A percentile compares a stretch with the other conserved stretches of the same genome.
These are phyloP conservation scores for Durio zibethinus DNA, from an alignment of 345 rosid species.

Conservation along the genomic window DNA sequence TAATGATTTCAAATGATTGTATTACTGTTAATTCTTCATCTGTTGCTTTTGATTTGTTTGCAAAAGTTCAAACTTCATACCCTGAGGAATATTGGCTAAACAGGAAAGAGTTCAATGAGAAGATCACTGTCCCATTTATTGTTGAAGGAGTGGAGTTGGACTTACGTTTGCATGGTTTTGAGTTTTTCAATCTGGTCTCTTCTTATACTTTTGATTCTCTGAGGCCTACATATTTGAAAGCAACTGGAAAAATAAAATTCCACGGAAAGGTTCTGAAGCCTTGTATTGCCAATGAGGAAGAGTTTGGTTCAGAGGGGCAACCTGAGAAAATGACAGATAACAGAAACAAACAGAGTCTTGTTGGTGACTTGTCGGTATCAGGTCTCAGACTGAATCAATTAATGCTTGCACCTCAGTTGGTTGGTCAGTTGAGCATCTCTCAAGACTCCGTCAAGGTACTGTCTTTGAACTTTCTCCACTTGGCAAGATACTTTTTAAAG, in stretches of 20 bases:
- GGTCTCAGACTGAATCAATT: conserved; percentile 93
- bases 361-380: conserved; percentile 78
- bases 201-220: conserved; percentile 93
- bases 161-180: conserved; percentile 94
- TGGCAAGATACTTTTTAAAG: background rate
- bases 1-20: conserved; percentile 82
- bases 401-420: conserved; percentile 87
- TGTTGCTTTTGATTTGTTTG: conserved; percentile 75
- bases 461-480: conserved; percentile 11
- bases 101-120: conserved; percentile 36
- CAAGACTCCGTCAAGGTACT: conserved; percentile 69
- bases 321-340: conserved; percentile 26
- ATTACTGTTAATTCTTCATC: conserved; percentile 80
- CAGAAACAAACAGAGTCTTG: conserved; percentile 46
- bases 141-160: conserved; percentile 93
- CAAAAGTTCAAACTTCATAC: conserved; percentile 77
- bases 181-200: conserved; percentile 81
- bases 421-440: conserved; percentile 76
- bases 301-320: conserved; percentile 28
- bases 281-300: conserved; percentile 26
- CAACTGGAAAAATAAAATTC: conserved; percentile 89
- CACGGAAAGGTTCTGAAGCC: conserved; percentile 68
- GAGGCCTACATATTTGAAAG: conserved; percentile 86
- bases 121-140: conserved; percentile 51
- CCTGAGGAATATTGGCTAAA: conserved; percentile 52